Conservation (phyloP, 2,329 filamentous ascomycete genomes). For the Podosphaera fusca region DNA sequence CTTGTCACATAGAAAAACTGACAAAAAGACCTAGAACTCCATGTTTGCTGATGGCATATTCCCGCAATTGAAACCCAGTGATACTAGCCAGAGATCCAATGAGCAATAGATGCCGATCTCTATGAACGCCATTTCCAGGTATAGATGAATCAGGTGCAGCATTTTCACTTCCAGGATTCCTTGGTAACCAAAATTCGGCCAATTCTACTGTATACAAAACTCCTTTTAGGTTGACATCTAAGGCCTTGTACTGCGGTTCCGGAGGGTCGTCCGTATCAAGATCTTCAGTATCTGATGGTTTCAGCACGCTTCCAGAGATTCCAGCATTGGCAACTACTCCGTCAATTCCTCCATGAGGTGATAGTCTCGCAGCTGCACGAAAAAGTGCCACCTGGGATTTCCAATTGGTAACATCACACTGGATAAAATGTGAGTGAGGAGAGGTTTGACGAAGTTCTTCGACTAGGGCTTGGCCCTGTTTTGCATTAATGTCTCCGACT, state of each 20-base stretch:
- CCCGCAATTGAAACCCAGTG: slow-evolving; percentile 16
- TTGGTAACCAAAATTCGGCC: slow-evolving; percentile 33
- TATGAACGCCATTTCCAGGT: slow-evolving; percentile 7
- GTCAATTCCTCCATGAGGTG: slow-evolving; percentile 32
- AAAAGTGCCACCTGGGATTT: slow-evolving; percentile 40
- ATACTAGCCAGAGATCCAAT: slow-evolving; percentile 38
- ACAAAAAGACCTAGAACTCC: slow-evolving; percentile 38
- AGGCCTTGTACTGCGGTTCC: slow-evolving; percentile 26
- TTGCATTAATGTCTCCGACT: slow-evolving; percentile 37
- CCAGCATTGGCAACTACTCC: slow-evolving; percentile 45
- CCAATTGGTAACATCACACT: slow-evolving; percentile 44
- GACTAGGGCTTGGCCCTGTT: slow-evolving; percentile 29
- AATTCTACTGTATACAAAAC: slow-evolving; percentile 42
- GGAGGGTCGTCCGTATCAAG: slow-evolving; percentile 23
- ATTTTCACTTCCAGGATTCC: slow-evolving; percentile 22
- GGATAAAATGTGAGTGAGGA: slow-evolving; percentile 28
- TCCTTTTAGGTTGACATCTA: slow-evolving; percentile 40
- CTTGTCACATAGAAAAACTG: neutral
- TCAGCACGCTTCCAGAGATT: slow-evolving; percentile 22
- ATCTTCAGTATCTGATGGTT: slow-evolving; percentile 22
- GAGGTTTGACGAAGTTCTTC: slow-evolving; percentile 24
- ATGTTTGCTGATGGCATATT: slow-evolving; percentile 42
- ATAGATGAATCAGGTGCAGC: slow-evolving; percentile 16
- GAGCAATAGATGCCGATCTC: slow-evolving; percentile 37
- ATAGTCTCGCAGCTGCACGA: slow-evolving; percentile 29